These are phyloP conservation scores for Casuarina cunninghamiana DNA, from an alignment of 306 rosid species.

Conservation along the genomic window DNA sequence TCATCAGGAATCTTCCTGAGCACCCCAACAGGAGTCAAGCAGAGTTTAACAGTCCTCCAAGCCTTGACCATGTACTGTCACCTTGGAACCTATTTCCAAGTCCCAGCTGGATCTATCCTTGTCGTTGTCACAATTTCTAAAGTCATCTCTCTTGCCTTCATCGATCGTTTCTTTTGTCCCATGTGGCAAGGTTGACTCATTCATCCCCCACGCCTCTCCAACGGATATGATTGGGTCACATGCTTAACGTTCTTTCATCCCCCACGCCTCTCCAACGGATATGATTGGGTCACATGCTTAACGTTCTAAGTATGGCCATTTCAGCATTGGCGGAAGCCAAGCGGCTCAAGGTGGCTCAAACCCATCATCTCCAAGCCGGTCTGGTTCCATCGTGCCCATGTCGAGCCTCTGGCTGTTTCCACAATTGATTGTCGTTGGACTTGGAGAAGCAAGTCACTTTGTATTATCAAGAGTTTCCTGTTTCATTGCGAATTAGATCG, in stretches of 20 bases:
- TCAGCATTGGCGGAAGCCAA: too few relatives aligned
- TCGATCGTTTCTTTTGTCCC: too few relatives aligned
- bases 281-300: too few relatives aligned
- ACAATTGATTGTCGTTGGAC: slow-evolving; percentile 22
- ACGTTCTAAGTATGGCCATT: too few relatives aligned
- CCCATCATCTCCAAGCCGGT: background rate
- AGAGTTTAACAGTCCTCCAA: slow-evolving; percentile 56
- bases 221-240: slow-evolving; percentile 10
- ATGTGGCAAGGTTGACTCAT: slow-evolving; percentile 24
- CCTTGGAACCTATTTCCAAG: slow-evolving; percentile 46
- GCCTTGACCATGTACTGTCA: slow-evolving; percentile 59
- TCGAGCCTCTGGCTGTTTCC: slow-evolving; percentile 54
- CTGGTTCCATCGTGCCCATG: slow-evolving; percentile 22
- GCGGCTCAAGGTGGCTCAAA: too few relatives aligned
- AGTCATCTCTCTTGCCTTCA: too few relatives aligned
- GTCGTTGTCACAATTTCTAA: too few relatives aligned
- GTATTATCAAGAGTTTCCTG: slow-evolving; percentile 36
- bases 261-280: slow-evolving; percentile 48
- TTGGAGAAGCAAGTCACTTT: too few relatives aligned
- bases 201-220: slow-evolving; percentile 40
- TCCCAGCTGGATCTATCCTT: slow-evolving; percentile 47
- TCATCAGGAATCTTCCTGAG: background rate
- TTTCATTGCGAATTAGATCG: slow-evolving; percentile 46
- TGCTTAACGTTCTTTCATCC: slow-evolving; percentile 10
- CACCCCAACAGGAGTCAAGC: background rate